Percentiles rank a stretch among this genome's conserved stretches.
Evolutionary conservation across 306 rosid genomes (phyloP).

Genomic region (Cucurbita moschata): DNA sequence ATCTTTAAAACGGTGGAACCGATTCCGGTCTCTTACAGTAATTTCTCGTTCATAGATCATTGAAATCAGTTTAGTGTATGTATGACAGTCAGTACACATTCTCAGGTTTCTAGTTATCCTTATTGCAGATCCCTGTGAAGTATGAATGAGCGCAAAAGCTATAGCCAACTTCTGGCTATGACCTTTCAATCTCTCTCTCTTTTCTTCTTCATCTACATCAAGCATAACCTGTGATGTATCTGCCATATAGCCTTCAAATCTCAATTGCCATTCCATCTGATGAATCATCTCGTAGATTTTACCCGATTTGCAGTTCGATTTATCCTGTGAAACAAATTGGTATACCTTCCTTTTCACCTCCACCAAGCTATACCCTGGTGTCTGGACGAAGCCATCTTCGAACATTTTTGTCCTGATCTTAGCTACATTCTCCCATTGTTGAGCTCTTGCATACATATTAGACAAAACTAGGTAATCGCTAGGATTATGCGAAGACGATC

Average conservation of each 20-base stretch:
- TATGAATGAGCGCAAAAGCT: constrained; percentile 63
- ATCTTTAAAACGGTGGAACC: constrained; percentile 79
- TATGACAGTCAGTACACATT: constrained; percentile 78
- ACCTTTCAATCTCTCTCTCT: constrained; percentile 54
- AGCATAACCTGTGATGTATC: constrained; percentile 63
- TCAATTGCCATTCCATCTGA: constrained; percentile 96
- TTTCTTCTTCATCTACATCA: constrained; percentile 68
- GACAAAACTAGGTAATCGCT: constrained; percentile 60
- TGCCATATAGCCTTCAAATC: constrained; percentile 63
- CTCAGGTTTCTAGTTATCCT: constrained; percentile 66
- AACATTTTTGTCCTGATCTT: constrained; percentile 47
- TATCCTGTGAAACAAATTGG: constrained; percentile 76
- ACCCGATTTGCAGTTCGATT: constrained; percentile 26
- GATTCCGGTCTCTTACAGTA: constrained; percentile 46
- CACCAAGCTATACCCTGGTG: constrained; percentile 57
- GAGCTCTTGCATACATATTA: constrained; percentile 52
- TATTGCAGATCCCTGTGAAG: constrained; percentile 47
- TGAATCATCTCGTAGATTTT: constrained; percentile 53
- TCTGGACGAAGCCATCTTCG: constrained; percentile 32
- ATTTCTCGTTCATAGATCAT: constrained; percentile 47
- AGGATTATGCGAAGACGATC: constrained; percentile 29
- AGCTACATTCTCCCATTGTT: constrained; percentile 52
- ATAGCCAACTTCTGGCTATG: constrained; percentile 81
- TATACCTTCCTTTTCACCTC: constrained; percentile 46
- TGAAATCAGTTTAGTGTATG: constrained; percentile 57